A percentile compares a stretch with the other conserved stretches of the same genome.
Conservation (phyloP, 305 asterid genomes). For the Nicotiana rustica region DNA sequence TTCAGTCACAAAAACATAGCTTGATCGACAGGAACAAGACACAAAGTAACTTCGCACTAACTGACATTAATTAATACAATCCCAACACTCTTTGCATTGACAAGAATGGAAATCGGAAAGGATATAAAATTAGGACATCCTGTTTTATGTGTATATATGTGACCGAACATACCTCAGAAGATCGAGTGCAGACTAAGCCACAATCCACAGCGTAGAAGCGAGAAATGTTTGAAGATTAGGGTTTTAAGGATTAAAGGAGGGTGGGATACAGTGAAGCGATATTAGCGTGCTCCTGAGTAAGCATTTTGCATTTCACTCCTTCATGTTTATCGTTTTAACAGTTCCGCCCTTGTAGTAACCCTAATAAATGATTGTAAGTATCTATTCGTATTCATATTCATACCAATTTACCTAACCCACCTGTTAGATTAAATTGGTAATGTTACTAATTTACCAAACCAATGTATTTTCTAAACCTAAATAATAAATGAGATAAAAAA, state of each 20-base stretch:
- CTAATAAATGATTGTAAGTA: too few species aligned
- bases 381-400: too few species aligned
- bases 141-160: neutral
- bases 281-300: neutral
- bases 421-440: too few species aligned
- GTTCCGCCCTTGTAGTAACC: neutral
- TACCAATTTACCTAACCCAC: too few species aligned
- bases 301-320: constrained; percentile 30
- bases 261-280: constrained; percentile 18
- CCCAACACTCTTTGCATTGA: constrained; percentile 2
- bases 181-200: constrained; percentile 15
- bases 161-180: constrained; percentile 16
- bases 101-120: neutral
- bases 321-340: neutral
- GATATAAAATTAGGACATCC: neutral
- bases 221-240: constrained; percentile 28
- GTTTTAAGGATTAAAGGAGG: neutral
- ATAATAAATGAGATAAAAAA: too few species aligned
- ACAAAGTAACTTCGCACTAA: neutral
- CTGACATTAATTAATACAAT: neutral
- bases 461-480: too few species aligned
- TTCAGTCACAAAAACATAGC: neutral
- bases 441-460: too few species aligned
- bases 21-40: neutral
- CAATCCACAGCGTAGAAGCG: neutral